phyloP scores from a whole-genome alignment of 306 rosid species.

The Acacia acuminata region DNA sequence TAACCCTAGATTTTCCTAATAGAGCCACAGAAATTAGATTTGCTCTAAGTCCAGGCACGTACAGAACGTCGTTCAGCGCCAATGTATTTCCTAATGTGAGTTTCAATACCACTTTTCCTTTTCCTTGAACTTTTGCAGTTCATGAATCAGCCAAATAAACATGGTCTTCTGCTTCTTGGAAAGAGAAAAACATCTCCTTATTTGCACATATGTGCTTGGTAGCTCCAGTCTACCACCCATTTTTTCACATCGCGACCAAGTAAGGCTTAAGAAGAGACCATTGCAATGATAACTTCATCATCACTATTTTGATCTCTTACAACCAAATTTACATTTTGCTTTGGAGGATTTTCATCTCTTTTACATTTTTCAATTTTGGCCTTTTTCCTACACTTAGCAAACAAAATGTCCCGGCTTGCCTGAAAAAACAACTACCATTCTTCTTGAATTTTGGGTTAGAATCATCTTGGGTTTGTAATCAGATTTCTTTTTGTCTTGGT shows the following conservation, averaged over 20 bases:
- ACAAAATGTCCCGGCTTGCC: too few species aligned
- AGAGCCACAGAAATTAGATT: background rate
- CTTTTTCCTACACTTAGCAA: rapidly evolving
- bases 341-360: background rate
- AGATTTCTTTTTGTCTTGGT: too few species aligned
- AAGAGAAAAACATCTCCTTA: background rate
- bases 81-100: background rate
- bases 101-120: background rate
- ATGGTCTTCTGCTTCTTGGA: too few species aligned
- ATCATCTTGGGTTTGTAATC: too few species aligned
- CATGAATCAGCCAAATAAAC: background rate
- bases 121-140: background rate
- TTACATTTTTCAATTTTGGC: rapidly evolving
- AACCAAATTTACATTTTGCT: background rate
- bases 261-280: background rate
- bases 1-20: background rate
- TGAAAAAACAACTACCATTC: too few species aligned
- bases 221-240: background rate
- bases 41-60: background rate
- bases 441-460: too few species aligned
- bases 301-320: background rate
- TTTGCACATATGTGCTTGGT: background rate
- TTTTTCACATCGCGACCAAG: background rate
- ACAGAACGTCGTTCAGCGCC: background rate
- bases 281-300: background rate